Base-by-base conservation (phyloP, 768 basidiomycete species). In the Rhodocollybia butyracea region DNA sequence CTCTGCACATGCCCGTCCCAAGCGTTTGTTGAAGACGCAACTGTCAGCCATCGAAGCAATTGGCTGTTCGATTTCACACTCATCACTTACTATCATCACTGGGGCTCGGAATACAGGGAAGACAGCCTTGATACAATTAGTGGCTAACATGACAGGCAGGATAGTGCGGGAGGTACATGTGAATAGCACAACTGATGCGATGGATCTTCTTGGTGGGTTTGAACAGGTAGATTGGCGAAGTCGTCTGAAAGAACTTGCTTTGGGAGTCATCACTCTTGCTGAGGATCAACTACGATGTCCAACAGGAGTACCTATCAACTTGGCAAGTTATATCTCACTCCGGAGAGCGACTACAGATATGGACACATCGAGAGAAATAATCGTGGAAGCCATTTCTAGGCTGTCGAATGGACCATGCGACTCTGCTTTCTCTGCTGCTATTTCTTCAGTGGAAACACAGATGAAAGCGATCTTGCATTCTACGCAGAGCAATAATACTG, bases 201-300 rank as follows among this genome's bases (percentile, higher is more conserved):
- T 87, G 68, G 97, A 99, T 69, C 86, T 99, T 31, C 73, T 99
- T 41, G 97, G 97, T 31, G 89, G 91, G 67, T 98, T 98, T 64
- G 97, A 99, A 70, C 96, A 98, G 70, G 83, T 88, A 26, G 89
- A 94, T 66, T 52, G 66, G 34, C 70, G 69, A n/a, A 71, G 73
- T 32, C 77, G 76, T 17, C 57, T 74, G 29, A 51, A 70, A 10
- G 63, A 64, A 17, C 55, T 79, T 10, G 64, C 81, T 11, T 71
- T 77, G 29, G 70, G 78, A 17, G 60, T 78, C 5, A 58, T 82
- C 21, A 57, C 59, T 24, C 57, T 79, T 1, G 56, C 77, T 2
- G 75, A 82, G 26, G 55, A 60, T 7, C 64, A 71, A 31, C 63
- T 75, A 36, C 77, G 80, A 34, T 70, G 71, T 2, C 34, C 46